These are phyloP conservation scores for Veloboletus limbatus DNA, from an alignment of 1,284 basidiomycete genomes.

Conservation along the genomic window DNA sequence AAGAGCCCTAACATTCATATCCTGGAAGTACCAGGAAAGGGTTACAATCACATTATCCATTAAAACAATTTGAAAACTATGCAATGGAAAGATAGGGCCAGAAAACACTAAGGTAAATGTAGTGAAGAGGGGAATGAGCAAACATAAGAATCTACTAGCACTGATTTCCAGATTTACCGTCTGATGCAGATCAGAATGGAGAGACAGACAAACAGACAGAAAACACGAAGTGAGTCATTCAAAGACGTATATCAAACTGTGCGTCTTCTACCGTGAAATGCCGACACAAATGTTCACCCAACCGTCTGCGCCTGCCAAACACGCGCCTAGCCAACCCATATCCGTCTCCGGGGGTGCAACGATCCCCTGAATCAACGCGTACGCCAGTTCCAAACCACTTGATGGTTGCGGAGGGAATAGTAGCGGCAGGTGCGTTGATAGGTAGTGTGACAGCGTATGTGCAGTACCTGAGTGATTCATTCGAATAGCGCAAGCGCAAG, in stretches of 20 bases:
- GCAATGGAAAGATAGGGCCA: slow-evolving; percentile 1
- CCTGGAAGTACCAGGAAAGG: no score
- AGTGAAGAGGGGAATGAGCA: background rate
- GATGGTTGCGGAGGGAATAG: slow-evolving; percentile 51
- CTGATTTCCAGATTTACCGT: background rate
- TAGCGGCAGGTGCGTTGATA: slow-evolving; percentile 61
- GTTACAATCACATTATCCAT: slow-evolving; percentile 10
- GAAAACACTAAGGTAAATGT: slow-evolving; percentile 3
- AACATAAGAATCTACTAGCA: background rate
- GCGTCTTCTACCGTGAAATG: slow-evolving; percentile 36
- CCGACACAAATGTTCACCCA: slow-evolving; percentile 90
- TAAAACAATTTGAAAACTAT: slow-evolving; percentile 6
- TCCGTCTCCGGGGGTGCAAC: slow-evolving; percentile 82
- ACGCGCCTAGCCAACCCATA: slow-evolving; percentile 89
- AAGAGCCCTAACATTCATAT: no score
- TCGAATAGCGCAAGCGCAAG: background rate
- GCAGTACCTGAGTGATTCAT: slow-evolving; percentile 45
- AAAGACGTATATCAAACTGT: background rate
- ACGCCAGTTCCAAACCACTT: slow-evolving; percentile 48
- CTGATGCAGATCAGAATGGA: background rate
- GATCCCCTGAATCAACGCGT: slow-evolving; percentile 86
- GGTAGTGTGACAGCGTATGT: slow-evolving; percentile 58
- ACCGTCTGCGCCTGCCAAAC: slow-evolving; percentile 88
- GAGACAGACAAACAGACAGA: background rate
- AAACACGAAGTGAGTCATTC: no score